A percentile compares a stretch with the other conserved stretches of the same genome.
phyloP scores from a whole-genome alignment of 169 alveolate species.

The Plasmodium blacklocki region DNA sequence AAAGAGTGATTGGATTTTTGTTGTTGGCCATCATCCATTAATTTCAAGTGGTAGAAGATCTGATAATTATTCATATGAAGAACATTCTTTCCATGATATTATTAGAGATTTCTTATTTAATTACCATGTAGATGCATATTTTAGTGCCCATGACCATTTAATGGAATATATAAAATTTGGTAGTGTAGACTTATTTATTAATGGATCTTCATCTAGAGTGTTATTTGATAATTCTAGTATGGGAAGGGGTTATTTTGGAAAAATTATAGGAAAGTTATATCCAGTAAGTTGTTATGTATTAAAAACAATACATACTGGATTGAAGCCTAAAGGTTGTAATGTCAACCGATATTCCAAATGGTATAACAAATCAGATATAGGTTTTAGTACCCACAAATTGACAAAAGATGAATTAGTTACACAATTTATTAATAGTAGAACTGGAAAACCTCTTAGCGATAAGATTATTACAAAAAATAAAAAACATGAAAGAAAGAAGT shows the following conservation, averaged over 20 bases:
- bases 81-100: constrained; percentile 58
- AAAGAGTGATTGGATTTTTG: constrained; percentile 75
- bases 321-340: constrained; percentile 63
- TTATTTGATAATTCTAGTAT: constrained; percentile 64
- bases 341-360: constrained; percentile 61
- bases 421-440: constrained; percentile 61
- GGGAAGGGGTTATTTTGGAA: constrained; percentile 73
- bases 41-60: constrained; percentile 75
- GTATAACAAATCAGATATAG: constrained; percentile 57
- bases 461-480: constrained; percentile 60
- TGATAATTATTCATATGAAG: constrained; percentile 66
- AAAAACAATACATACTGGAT: constrained; percentile 38
- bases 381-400: constrained; percentile 53
- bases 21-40: constrained; percentile 73
- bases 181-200: constrained; percentile 33
- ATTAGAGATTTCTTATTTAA: constrained; percentile 52
- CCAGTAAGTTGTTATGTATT: constrained; percentile 61
- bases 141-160: constrained; percentile 75
- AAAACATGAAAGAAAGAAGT: constrained; percentile 50
- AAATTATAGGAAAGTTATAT: constrained; percentile 32
- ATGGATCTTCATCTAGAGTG: constrained; percentile 75
- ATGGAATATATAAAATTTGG: constrained; percentile 71
- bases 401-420: constrained; percentile 61
- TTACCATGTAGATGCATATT: constrained; percentile 72
- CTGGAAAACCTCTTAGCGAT: constrained; percentile 68